Evolutionary conservation across 2,329 filamentous ascomycete genomes (phyloP), one percentile per base, ranked within the genome.

Genomic region (Alternaria postmessia): DNA sequence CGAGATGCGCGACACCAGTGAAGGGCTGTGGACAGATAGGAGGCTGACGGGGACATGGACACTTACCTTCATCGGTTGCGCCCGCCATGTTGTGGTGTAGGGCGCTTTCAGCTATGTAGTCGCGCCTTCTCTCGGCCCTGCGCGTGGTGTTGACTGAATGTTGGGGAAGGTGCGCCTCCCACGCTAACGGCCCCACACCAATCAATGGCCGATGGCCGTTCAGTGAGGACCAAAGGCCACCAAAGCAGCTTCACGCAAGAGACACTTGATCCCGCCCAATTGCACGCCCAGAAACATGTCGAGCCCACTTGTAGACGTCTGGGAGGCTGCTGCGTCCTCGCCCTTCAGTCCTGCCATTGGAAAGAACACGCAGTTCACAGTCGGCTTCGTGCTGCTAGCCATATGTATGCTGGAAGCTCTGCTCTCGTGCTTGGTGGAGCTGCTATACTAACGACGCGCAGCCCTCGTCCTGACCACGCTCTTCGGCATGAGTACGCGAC

Each of bases 271-370:
- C 51, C 60, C 58, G 51, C 46, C 54, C 68, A 59, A 67, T 68
- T 70, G 64, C 60, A 46, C 49, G 11, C 32, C 58, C 43, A 57
- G 64, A 67, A 71, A 64, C 72, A 79, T 79, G 77, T 79, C 77
- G 72, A 74, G 69, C 64, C 84, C 96, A 81, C 89, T 84, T 51
- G 76, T 90, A 82, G 89, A 95, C 80, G 87, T 96, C 83, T 98
- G 94, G 94, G 91, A 96, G 86, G 91, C 92, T 86, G 92, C 94
- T 83, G 88, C 91, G 81, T 88, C 88, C 86, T 91, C 88, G 83
- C 92, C 93, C 65, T 98, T 95, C 83, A 81, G 89, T 71, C 93
- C 94, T 63, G 78, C 88, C 59, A 82, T 98, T 73, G 86, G 87
- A 78, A 98, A 98, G 84, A 87, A 89, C 75, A 89, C 84, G 77